Evolutionary conservation across 2,329 filamentous ascomycete genomes (phyloP), one percentile per base, ranked within the genome.

Genomic region (Domatiomyces catenatus): DNA sequence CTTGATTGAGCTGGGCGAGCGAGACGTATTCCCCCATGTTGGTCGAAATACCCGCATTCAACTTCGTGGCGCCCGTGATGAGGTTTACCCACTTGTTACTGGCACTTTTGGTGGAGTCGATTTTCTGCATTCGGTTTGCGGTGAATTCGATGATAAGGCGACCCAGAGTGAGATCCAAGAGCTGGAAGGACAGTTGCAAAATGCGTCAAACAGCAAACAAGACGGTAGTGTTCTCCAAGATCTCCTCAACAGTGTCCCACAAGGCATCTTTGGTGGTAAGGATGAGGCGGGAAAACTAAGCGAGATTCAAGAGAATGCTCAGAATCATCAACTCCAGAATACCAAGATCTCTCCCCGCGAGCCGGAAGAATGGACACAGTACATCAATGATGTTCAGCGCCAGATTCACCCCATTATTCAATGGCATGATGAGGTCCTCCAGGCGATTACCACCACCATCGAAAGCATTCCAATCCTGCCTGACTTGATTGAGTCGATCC

Each of bases 31-130:
- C 66, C 86, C 90, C 22, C 88, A 94, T 62, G 86, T 92, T 50
- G 90, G 90, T 36, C 75, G 80, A 52, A 70, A 77, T 59, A 87
- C 87, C n/a, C 71, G 72, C 61, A 71, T 94, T 24, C 71, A 78
- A 45, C 74, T 95, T 24, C 71, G 75, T 32, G 87, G 84, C 44
- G 82, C 77, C 51, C 73, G 74, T 19, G 63, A 73, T 32, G 62
- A 74, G 3, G 85, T 94, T 54, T 94, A 84, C 60, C 89, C 89
- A 5, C 71, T 90, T 54, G 76, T 94, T 44, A 95, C 89, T 1
- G 89, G 90, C 53, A 95, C 89, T 5, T 95, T 95, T 66, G 89
- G 89, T 54, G 89, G 89, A 56, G 89, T 94, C 12, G 90, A 95
- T 62, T 95, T 95, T 69, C 71, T 94, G 54, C 87, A 94, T 70